Evolutionary conservation across 495 filamentous ascomycete species (phyloP).

Genomic region (Xylaria intraflava): DNA sequence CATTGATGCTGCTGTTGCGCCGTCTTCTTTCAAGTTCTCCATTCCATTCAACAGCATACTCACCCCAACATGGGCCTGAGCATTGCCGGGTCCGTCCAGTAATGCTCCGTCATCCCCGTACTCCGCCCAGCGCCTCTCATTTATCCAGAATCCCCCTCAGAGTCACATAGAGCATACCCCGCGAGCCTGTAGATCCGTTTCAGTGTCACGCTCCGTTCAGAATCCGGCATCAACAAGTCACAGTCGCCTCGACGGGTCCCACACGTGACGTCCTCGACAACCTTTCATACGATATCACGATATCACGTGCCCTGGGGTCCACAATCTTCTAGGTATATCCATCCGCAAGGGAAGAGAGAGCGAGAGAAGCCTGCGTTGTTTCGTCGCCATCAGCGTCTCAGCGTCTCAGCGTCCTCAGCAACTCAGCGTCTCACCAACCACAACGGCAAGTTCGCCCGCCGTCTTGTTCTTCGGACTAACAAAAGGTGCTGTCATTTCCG

Average conservation of each 20-base stretch:
- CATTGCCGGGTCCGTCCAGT: not conserved
- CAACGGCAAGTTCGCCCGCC: not conserved
- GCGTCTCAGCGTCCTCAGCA: not conserved
- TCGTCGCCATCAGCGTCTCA: not conserved
- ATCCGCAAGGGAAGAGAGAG: no score
- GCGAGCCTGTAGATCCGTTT: not conserved
- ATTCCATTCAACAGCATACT: not conserved
- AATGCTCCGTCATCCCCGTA: not conserved
- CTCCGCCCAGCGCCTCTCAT: not conserved
- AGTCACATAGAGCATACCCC: not conserved
- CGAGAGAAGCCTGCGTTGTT: not conserved
- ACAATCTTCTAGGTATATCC: no score
- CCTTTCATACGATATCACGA: not conserved
- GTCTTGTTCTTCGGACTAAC: not conserved
- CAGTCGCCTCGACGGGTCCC: constrained; percentile 22
- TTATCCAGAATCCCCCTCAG: constrained; percentile 2
- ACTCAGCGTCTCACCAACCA: not conserved
- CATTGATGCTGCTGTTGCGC: not conserved
- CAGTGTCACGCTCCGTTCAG: not conserved
- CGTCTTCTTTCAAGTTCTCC: not conserved
- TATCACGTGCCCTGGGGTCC: not conserved
- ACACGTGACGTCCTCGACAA: not conserved
- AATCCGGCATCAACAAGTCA: not conserved
- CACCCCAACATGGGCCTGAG: not conserved
- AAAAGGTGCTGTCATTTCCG: not conserved